Conservation (phyloP, 768 basidiomycete genomes). For the Tephrocybe rancida region DNA sequence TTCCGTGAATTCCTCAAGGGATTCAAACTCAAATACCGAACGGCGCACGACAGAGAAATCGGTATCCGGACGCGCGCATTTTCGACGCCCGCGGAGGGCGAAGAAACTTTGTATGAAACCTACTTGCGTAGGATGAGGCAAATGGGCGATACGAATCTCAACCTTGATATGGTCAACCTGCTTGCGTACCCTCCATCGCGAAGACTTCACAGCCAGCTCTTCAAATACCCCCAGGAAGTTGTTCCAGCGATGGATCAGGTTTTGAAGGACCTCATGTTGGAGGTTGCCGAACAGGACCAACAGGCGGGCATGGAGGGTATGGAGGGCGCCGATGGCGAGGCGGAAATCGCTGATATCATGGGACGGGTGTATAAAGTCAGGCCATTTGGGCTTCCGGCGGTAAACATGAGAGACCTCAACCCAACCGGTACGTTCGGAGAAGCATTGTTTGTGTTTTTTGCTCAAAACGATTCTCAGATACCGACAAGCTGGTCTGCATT, state of each 20-base stretch:
- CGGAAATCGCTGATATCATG: conserved; percentile 88
- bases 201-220: conserved; percentile 82
- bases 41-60: conserved; percentile 66
- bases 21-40: conserved; percentile 92
- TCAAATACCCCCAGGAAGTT: conserved; percentile 96
- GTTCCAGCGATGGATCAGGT: conserved; percentile 98
- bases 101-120: conserved; percentile 72
- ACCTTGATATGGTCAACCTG: conserved; percentile 87
- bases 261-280: conserved; percentile 90
- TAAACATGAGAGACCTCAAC: conserved; percentile 96
- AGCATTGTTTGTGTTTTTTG: background rate
- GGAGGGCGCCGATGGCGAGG: conserved; percentile 74
- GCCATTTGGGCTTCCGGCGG: conserved; percentile 80
- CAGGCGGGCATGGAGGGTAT: conserved; percentile 72
- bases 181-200: conserved; percentile 82
- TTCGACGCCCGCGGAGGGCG: conserved; percentile 65
- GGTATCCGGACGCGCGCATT: conserved; percentile 54
- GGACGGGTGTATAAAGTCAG: conserved; percentile 89
- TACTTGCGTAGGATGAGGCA: conserved; percentile 87
- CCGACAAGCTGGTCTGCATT: conserved; percentile 95
- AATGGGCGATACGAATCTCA: conserved; percentile 92
- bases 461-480: conserved; percentile 58
- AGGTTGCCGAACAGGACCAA: conserved; percentile 82
- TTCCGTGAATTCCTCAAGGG: conserved; percentile 89
- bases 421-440: conserved; percentile 67